Base-by-base conservation (phyloP, 148 eudicot species). In the Chenopodium formosanum region DNA sequence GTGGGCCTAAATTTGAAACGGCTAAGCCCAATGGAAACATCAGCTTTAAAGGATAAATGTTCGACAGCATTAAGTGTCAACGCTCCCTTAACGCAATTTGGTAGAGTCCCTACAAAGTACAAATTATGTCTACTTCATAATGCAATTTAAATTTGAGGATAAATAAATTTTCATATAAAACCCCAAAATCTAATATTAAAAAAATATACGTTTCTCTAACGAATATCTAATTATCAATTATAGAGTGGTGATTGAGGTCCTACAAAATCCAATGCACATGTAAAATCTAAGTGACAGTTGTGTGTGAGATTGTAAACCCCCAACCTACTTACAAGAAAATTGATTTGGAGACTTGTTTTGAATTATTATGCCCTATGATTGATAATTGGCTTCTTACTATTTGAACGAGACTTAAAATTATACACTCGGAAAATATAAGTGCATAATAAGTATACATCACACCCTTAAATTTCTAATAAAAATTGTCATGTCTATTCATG, bases 181-280 rank as follows among this genome's bases (percentile, higher is more conserved):
- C 52, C 52, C 52, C 10, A 9, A 47, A 47, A 47, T 7, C 4
- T 47, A 47, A 47, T 34, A 47, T 47, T 6, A 47, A 47, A 53
- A 53, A 53, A 53, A 53, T 60, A 60, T 22, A 9, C 17, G 22
- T 40, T 37, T 44, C 6, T 71, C 10, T 71, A 23, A 40, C 14
- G 52, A 20, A 40, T 22, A 70, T 46, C 23, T n/a, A 44, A 46
- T 11, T 2, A 70, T 46, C 13, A 46, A 44, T 72, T 1, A 74
- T 74, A 5, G 63, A 47, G 3, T 50, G 63, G 10, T 27, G 56
- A 27, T 74, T 9, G 52, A 74, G 63, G 77, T 50, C 63, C 77
- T 74, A 74, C 77, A 50, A 74, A 27, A 74, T 74, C 63, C 40
- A 74, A 50, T 74, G 77, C 77, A 74, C 77, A 74, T 73, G 74